Conservation (phyloP, 192 early-diverging fungal genomes). For the Coemansia sp. region DNA sequence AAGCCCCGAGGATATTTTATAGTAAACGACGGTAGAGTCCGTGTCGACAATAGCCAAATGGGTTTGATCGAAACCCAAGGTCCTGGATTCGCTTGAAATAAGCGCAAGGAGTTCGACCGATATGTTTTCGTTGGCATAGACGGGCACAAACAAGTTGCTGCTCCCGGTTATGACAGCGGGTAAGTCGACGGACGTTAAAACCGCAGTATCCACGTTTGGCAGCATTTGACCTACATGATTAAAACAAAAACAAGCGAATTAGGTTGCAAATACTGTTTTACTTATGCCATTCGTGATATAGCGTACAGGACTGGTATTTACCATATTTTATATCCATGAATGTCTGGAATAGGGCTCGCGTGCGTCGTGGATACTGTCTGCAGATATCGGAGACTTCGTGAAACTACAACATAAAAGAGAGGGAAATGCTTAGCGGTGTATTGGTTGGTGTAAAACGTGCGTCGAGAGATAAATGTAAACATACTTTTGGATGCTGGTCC, state of each 20-base stretch:
- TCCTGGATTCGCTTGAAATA: background rate
- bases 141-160: conserved; percentile 28
- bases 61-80: background rate
- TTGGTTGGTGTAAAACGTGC: background rate
- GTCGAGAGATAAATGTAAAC: background rate
- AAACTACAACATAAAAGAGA: conserved; percentile 15
- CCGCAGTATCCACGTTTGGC: background rate
- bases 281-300: too few species aligned
- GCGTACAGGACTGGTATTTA: too few species aligned
- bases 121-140: conserved; percentile 19
- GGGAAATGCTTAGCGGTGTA: background rate
- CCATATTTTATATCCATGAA: conserved; percentile 34
- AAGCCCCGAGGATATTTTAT: conserved; percentile 10
- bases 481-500: conserved; percentile 32
- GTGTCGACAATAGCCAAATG: conserved; percentile 40
- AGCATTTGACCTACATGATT: conserved; percentile 6
- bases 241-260: too few species aligned
- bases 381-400: conserved; percentile 32
- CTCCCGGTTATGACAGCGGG: conserved; percentile 7
- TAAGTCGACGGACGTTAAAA: background rate
- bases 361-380: conserved; percentile 12
- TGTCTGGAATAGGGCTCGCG: conserved; percentile 34
- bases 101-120: background rate
- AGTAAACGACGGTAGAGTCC: conserved; percentile 36
- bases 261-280: too few species aligned